These are phyloP conservation scores for Sequoia sempervirens DNA, from an alignment of 75 land plant genomes.

Conservation along the genomic window DNA sequence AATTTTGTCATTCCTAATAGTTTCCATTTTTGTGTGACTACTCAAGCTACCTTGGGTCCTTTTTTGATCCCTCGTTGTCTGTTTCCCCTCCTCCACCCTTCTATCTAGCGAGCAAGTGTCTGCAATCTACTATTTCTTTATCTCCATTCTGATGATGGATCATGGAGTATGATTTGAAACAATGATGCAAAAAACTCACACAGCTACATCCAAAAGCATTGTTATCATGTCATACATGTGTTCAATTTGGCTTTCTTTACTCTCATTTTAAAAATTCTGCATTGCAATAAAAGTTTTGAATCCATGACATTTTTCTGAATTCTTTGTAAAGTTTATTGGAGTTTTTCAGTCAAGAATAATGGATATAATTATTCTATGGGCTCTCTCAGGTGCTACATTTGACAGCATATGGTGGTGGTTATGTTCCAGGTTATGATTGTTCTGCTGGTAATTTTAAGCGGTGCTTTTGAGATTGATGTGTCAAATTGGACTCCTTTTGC, in stretches of 20 bases:
- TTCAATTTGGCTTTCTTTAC: not conserved
- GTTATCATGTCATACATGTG: not conserved
- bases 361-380: not conserved
- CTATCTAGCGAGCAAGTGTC: too few species aligned
- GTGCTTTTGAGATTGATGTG: conserved; percentile 82
- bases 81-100: too few species aligned
- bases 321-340: not conserved
- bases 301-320: not conserved
- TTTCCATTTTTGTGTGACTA: too few species aligned
- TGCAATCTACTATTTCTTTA: too few species aligned
- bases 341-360: not conserved
- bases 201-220: too few species aligned
- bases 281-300: not conserved
- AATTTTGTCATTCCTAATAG: too few species aligned
- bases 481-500: conserved; percentile 95
- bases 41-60: too few species aligned
- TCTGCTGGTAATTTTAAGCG: conserved; percentile 64
- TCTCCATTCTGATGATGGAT: too few species aligned
- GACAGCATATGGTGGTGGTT: conserved; percentile 9
- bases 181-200: too few species aligned
- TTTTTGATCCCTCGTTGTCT: too few species aligned
- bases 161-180: too few species aligned
- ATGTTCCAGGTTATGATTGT: conserved; percentile 76
- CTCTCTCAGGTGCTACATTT: not conserved
- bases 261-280: not conserved